Conservation (phyloP, 768 basidiomycete genomes). For the Trametes coccinea region DNA sequence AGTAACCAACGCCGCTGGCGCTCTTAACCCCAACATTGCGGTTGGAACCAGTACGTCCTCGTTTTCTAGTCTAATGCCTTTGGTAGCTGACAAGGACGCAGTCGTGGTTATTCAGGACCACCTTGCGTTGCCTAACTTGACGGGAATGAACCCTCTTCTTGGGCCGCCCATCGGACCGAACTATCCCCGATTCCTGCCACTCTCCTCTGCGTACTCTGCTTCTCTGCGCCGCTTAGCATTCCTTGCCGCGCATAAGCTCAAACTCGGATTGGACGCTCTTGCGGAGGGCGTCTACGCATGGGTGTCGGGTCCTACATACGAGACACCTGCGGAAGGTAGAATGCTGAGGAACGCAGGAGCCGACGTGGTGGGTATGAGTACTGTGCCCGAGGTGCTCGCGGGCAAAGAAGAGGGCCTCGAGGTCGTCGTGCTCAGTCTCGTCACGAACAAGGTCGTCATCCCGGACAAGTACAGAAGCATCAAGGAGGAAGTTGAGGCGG, state of each 20-base stretch:
- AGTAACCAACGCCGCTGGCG: constrained; percentile 92
- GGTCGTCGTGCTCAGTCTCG: constrained; percentile 78
- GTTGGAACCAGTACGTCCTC: constrained; percentile 76
- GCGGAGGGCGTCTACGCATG: constrained; percentile 87
- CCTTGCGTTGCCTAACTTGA: constrained; percentile 74
- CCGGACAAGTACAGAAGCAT: constrained; percentile 66
- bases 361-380: constrained; percentile 95
- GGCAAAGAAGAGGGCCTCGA: constrained; percentile 75
- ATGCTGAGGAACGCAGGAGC: constrained; percentile 75
- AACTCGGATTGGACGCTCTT: constrained; percentile 53
- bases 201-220: constrained; percentile 81
- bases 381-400: constrained; percentile 84
- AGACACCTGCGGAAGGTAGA: constrained; percentile 83
- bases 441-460: constrained; percentile 84
- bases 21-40: constrained; percentile 67
- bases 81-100: constrained; percentile 28
- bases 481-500: constrained; percentile 72
- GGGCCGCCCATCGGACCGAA: constrained; percentile 63
- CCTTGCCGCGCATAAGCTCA: constrained; percentile 64
- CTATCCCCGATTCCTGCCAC: constrained; percentile 76
- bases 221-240: constrained; percentile 71
- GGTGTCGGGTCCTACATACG: constrained; percentile 90
- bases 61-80: background rate
- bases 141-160: constrained; percentile 77
- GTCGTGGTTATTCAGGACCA: constrained; percentile 88